Evolutionary conservation across 352 stramenopile genomes (phyloP), one percentile per base, ranked within the genome.

Genomic region (Phytophthora citricola): DNA sequence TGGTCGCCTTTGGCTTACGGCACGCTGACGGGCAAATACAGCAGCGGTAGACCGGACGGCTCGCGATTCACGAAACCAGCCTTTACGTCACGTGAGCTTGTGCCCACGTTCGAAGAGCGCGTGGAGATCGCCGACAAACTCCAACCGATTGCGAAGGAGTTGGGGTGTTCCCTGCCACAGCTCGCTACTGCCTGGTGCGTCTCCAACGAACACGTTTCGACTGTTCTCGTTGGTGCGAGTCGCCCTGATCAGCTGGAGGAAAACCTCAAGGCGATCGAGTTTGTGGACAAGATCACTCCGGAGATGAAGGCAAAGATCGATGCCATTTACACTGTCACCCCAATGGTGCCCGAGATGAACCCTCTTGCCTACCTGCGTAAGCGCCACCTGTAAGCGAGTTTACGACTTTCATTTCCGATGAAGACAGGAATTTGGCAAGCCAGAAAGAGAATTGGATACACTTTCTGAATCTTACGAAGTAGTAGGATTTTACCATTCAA

Each of bases 111-210:
- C 4, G 46, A 64, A 12, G 66, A 57, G 11, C 48, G 49, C 4
- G 58, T 64, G 27, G 53, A 62, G 57, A 72, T 75, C 44, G 63
- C 46, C 26, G 48, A 76, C 58, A 32, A 74, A 27, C 53, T 78
- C 1, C 66, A 83, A 47, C 64, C 64, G 9, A 78, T 81, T 27
- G 73, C 76, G 12, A 61, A 68, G 12, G 53, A 83, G 43, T 50
- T 90, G 11, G 69, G 51, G 22, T 58, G 51, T 29, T 31, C 51
- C 3, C 51, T 58, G 12, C 34, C 51, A 9, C 41, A 62, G 65
- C 38, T 88, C 76, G 59, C 82, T 0, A 60, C 89, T 34, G 81
- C 78, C 31, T 90, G 82, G 82, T 76, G 63, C n/a, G 58, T 71
- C 5, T 61, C 76, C 11, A 89, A 89, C 63, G 48, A 55, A 9